Conservation (phyloP, 352 stramenopile species). For the Phytophthora litchii region DNA sequence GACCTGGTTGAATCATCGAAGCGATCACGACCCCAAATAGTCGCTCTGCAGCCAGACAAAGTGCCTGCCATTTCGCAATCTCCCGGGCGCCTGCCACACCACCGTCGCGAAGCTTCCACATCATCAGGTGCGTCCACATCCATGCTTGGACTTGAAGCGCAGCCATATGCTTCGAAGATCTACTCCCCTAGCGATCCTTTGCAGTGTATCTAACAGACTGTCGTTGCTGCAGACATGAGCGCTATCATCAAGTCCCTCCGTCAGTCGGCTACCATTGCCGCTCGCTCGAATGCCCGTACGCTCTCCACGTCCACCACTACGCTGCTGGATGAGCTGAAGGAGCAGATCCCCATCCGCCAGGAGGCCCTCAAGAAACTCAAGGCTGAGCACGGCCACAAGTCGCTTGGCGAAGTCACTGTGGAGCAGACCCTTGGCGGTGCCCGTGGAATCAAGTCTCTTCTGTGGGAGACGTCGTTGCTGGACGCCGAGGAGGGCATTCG, state of each 20-base stretch:
- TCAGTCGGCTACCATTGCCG: slow-evolving; percentile 48
- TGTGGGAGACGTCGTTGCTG: slow-evolving; percentile 98
- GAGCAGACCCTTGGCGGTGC: slow-evolving; percentile 97
- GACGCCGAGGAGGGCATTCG: slow-evolving; percentile 97
- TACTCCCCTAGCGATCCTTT: slow-evolving; percentile 2
- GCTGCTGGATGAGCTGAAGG: slow-evolving; percentile 85
- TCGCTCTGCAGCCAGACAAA: slow-evolving; percentile 27
- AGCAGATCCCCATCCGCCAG: slow-evolving; percentile 92
- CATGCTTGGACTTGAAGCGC: slow-evolving; percentile 9
- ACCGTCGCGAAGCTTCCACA: slow-evolving; percentile 12
- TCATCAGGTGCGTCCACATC: slow-evolving; percentile 20
- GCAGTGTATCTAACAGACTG: slow-evolving; percentile 8
- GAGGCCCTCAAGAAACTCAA: slow-evolving; percentile 95
- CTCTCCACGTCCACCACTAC: slow-evolving; percentile 75
- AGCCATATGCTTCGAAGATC: slow-evolving; percentile 19
- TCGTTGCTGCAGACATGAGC: slow-evolving; percentile 52
- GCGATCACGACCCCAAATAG: slow-evolving; percentile 14
- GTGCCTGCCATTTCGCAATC: slow-evolving; percentile 42
- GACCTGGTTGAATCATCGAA: slow-evolving; percentile 26
- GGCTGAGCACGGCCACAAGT: slow-evolving; percentile 93
- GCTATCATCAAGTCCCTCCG: slow-evolving; percentile 72
- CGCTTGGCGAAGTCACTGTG: slow-evolving; percentile 93
- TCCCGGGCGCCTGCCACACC: slow-evolving; percentile 25
- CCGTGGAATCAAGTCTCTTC: slow-evolving; percentile 97
- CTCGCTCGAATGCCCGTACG: slow-evolving; percentile 51